Percentiles rank a stretch among this genome's conserved stretches.
Conservation (phyloP, 2,329 filamentous ascomycete species). For the Fusarium tupiense region DNA sequence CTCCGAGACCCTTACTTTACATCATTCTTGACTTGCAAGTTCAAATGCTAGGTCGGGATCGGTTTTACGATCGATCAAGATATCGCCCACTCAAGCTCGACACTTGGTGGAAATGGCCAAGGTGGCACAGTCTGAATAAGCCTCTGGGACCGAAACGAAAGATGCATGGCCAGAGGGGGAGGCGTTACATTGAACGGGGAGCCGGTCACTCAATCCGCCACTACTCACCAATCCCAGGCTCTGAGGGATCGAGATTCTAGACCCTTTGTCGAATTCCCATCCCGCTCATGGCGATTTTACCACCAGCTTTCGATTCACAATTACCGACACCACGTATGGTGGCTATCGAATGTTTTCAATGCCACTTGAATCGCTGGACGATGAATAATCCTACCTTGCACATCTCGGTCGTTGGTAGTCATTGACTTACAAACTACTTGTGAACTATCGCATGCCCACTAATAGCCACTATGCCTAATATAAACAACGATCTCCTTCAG, state of each 20-base stretch:
- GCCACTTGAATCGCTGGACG: not conserved
- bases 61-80: not conserved
- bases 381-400: slow-evolving; percentile 5
- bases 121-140: slow-evolving; percentile 9
- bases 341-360: not conserved
- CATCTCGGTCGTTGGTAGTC: not conserved
- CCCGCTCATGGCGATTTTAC: slow-evolving; percentile 26
- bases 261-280: slow-evolving; percentile 38
- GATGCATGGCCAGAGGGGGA: slow-evolving; percentile 11
- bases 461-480: not conserved
- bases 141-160: slow-evolving; percentile 11
- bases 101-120: slow-evolving; percentile 4
- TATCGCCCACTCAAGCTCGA: not conserved
- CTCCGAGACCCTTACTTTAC: not conserved
- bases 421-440: not conserved
- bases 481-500: not conserved
- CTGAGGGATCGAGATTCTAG: slow-evolving; percentile 39
- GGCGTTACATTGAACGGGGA: slow-evolving; percentile 21
- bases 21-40: not conserved
- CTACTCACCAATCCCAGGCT: slow-evolving; percentile 14
- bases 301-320: slow-evolving; percentile 8
- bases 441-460: slow-evolving; percentile 2
- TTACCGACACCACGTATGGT: slow-evolving; percentile 4
- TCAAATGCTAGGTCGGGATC: not conserved
- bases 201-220: slow-evolving; percentile 8